Conservation (phyloP, 768 basidiomycete genomes). For the Russula abietina region DNA sequence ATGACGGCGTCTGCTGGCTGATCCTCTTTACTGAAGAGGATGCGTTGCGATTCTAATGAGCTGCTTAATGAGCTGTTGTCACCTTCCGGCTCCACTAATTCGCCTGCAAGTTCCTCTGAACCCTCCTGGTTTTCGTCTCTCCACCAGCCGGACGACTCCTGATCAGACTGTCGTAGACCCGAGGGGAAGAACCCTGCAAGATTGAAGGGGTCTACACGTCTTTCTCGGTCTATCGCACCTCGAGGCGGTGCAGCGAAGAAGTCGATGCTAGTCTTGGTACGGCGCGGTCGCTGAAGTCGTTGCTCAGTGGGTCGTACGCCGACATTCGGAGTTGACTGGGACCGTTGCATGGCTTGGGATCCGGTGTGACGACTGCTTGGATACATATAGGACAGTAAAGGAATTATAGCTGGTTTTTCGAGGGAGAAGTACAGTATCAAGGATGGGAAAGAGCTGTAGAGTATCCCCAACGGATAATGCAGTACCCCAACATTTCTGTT, state of each 20-base stretch:
- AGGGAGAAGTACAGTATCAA: not conserved
- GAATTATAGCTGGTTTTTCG: not conserved
- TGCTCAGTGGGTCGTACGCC: not conserved
- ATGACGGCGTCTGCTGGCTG: conserved; percentile 37
- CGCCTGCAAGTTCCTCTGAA: conserved; percentile 24
- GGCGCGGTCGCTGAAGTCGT: conserved; percentile 10
- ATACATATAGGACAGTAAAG: conserved; percentile 14
- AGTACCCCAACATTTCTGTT: conserved; percentile 22
- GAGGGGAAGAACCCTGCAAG: conserved; percentile 46
- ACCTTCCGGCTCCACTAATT: conserved; percentile 23
- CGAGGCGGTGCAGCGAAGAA: conserved; percentile 17
- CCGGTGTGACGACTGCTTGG: conserved; percentile 3
- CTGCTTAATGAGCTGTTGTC: conserved; percentile 24
- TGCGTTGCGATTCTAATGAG: conserved; percentile 24
- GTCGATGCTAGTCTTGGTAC: conserved; percentile 24
- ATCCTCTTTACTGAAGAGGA: conserved; percentile 31
- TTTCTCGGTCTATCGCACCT: conserved; percentile 27
- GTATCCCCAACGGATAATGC: conserved; percentile 14
- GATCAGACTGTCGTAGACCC: conserved; percentile 26
- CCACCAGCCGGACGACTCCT: conserved; percentile 42
- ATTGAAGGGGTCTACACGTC: conserved; percentile 43
- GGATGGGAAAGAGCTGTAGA: not conserved
- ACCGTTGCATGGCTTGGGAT: conserved; percentile 27
- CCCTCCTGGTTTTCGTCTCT: conserved; percentile 29
- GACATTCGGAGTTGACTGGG: conserved; percentile 31